phyloP scores from a whole-genome alignment of 805 yeast genomes.

The Tetrapisispora fleetii region DNA sequence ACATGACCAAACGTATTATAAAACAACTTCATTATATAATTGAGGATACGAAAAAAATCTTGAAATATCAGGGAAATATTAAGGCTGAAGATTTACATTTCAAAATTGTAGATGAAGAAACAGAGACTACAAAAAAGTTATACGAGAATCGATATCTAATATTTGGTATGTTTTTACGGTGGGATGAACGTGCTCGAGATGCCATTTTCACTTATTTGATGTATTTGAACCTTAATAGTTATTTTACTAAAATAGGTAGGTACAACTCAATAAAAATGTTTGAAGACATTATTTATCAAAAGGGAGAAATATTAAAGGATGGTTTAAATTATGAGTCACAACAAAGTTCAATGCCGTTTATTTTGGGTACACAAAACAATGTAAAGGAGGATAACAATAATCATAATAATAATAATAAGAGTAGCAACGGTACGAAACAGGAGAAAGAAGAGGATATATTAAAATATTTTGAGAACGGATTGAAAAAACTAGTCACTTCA shows the following conservation, averaged over 20 bases:
- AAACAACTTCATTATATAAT: slow-evolving; percentile 12
- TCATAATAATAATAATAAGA: too few species aligned
- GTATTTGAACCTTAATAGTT: slow-evolving; percentile 36
- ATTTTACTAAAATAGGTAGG: slow-evolving; percentile 35
- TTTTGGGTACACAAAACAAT: background rate
- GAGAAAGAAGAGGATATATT: background rate
- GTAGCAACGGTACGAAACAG: background rate
- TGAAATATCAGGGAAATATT: slow-evolving; percentile 28
- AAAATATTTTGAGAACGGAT: background rate
- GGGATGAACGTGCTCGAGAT: slow-evolving; percentile 67
- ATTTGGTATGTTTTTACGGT: slow-evolving; percentile 63
- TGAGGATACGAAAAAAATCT: slow-evolving; percentile 13
- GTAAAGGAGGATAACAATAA: too few species aligned
- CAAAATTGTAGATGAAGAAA: slow-evolving; percentile 17
- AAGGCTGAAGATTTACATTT: slow-evolving; percentile 20
- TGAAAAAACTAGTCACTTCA: background rate
- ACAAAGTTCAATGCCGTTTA: background rate
- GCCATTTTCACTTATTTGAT: slow-evolving; percentile 50
- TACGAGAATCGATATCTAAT: slow-evolving; percentile 54
- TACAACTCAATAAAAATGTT: slow-evolving; percentile 42
- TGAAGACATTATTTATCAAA: slow-evolving; percentile 32
- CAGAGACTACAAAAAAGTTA: slow-evolving; percentile 11
- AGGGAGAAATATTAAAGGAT: background rate
- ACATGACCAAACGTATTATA: slow-evolving; percentile 11
- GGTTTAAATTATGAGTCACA: background rate